Conservation (phyloP, 106 monocot genomes). For the Phalaenopsis aphrodite region DNA sequence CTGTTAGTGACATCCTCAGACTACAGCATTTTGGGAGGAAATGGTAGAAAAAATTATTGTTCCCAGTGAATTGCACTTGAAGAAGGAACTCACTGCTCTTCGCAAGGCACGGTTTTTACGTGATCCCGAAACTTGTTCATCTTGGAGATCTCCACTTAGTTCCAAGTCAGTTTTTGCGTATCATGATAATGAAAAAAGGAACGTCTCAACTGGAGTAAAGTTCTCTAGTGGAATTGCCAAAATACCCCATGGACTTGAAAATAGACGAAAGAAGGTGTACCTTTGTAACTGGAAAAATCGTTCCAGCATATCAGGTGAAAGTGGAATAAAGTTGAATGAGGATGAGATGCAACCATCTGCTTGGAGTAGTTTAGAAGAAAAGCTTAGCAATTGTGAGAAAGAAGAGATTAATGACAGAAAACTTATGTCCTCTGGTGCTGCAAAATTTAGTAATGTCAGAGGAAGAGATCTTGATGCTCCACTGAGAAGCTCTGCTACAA, state of each 20-base stretch:
- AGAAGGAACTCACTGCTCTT: conserved; percentile 72
- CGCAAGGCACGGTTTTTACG: conserved; percentile 68
- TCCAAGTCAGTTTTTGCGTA: conserved; percentile 48
- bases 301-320: conserved; percentile 58
- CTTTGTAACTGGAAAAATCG: conserved; percentile 78
- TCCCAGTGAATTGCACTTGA: conserved; percentile 93
- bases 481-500: conserved; percentile 29
- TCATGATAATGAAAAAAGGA: conserved; percentile 19
- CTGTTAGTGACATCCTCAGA: not conserved
- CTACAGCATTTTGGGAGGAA: conserved; percentile 2
- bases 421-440: conserved; percentile 18
- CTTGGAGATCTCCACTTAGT: conserved; percentile 76
- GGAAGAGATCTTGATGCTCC: conserved; percentile 12
- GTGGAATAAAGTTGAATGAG: conserved; percentile 37
- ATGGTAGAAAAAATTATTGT: conserved; percentile 67
- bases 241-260: conserved; percentile 26
- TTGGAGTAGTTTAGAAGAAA: conserved; percentile 25
- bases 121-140: conserved; percentile 91
- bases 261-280: conserved; percentile 44
- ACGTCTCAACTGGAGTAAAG: conserved; percentile 12
- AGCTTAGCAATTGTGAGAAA: conserved; percentile 19
- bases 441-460: conserved; percentile 10
- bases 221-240: conserved; percentile 11
- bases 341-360: conserved; percentile 27
- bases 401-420: conserved; percentile 19